These are phyloP conservation scores for Alternaria ethzedia DNA, from an alignment of 2,329 filamentous ascomycete genomes.

Conservation along the genomic window DNA sequence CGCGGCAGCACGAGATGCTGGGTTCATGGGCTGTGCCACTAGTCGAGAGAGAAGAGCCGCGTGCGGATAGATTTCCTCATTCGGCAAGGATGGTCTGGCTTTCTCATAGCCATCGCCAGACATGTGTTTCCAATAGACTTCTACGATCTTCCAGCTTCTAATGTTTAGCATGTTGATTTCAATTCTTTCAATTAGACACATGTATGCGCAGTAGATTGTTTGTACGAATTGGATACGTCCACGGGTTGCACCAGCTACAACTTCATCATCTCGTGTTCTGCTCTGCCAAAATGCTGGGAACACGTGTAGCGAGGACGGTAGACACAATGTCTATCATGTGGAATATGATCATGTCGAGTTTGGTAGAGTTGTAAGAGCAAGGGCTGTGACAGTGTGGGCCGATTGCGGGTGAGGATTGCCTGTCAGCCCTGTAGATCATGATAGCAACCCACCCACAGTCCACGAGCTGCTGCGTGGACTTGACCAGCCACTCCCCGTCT, in stretches of 20 bases:
- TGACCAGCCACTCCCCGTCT: neutral
- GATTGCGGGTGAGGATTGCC: neutral
- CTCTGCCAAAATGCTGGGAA: neutral
- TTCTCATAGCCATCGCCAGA: neutral
- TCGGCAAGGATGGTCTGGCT: constrained; percentile 5
- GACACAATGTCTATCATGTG: neutral
- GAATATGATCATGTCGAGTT: neutral
- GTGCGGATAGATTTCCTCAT: constrained; percentile 27
- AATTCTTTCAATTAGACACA: neutral
- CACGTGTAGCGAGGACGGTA: neutral
- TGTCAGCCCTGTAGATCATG: neutral
- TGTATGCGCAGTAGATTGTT: neutral
- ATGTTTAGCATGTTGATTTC: neutral
- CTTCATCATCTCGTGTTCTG: neutral
- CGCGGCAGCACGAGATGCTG: constrained; percentile 20
- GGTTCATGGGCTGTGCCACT: constrained; percentile 18
- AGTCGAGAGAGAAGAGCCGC: constrained; percentile 8
- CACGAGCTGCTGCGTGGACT: neutral
- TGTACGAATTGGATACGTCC: neutral
- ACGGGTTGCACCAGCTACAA: neutral
- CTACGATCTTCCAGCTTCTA: neutral
- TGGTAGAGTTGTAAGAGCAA: neutral
- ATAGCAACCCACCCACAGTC: neutral
- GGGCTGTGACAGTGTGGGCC: neutral
- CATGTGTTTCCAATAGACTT: neutral